Evolutionary conservation across 441 rosid species (phyloP).

Genomic region (Jatropha podagrica): DNA sequence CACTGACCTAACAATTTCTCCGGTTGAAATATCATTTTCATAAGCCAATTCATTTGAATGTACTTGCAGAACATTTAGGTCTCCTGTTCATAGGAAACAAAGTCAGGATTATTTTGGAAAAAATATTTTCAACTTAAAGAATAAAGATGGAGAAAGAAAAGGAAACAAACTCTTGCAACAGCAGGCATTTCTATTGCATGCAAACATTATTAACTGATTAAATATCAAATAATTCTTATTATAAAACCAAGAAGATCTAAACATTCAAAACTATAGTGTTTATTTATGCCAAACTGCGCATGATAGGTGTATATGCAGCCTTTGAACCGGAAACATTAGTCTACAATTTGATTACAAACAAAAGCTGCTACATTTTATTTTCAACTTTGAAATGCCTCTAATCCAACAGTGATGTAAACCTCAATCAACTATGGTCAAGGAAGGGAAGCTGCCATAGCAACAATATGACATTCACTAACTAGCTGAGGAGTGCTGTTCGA

Average conservation of each 20-base stretch:
- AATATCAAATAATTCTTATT: no score
- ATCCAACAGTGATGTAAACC: background rate
- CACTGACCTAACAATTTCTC: conserved; percentile 54
- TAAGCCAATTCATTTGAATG: conserved; percentile 76
- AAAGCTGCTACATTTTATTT: no score
- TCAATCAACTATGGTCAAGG: background rate
- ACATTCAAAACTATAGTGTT: no score
- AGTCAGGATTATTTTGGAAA: background rate
- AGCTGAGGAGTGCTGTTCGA: background rate
- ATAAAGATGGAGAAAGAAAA: background rate
- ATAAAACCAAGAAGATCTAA: no score
- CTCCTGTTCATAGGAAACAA: conserved; percentile 37
- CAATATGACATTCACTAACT: background rate
- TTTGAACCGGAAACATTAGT: no score
- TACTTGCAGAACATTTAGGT: conserved; percentile 45
- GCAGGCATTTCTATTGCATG: background rate
- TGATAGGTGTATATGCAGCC: no score
- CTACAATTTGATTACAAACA: no score
- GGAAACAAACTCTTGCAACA: background rate
- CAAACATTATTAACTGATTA: background rate
- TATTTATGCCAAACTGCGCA: no score
- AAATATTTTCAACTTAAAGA: background rate
- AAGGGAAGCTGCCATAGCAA: background rate
- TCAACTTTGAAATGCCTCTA: no score
- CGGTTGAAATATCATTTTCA: conserved; percentile 59